A percentile compares a stretch with the other conserved stretches of the same genome.
Conservation (phyloP, 2,329 filamentous ascomycete genomes). For the Venturia pyrina region DNA sequence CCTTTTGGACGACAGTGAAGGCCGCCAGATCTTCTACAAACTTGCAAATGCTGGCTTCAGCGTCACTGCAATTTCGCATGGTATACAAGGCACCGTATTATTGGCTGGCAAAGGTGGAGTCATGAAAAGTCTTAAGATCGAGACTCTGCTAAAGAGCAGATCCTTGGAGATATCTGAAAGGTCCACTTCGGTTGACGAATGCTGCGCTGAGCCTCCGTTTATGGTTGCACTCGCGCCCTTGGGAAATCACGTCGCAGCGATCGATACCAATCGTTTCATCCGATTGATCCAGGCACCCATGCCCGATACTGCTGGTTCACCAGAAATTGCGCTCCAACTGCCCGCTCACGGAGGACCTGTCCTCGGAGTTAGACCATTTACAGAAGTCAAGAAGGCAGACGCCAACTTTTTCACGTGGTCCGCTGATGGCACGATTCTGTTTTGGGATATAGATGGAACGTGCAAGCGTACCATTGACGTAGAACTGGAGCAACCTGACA, state of each 20-base stretch:
- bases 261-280: conserved; percentile 68
- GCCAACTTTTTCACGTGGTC: conserved; percentile 88
- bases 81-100: conserved; percentile 48
- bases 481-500: conserved; percentile 53
- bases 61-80: conserved; percentile 56
- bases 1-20: conserved; percentile 66
- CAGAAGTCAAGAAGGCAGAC: conserved; percentile 47
- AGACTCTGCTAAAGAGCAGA: conserved; percentile 20
- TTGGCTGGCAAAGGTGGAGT: conserved; percentile 55
- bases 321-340: conserved; percentile 31
- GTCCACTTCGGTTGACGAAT: not conserved
- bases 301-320: conserved; percentile 20
- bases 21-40: conserved; percentile 59
- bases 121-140: conserved; percentile 35
- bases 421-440: conserved; percentile 64
- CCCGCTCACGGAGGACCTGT: conserved; percentile 49
- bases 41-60: conserved; percentile 57
- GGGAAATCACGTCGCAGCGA: conserved; percentile 30
- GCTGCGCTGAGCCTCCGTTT: not conserved
- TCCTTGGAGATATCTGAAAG: not conserved
- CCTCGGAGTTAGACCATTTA: conserved; percentile 61
- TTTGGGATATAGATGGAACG: conserved; percentile 70
- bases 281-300: conserved; percentile 45
- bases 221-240: conserved; percentile 16
- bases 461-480: conserved; percentile 56